These are phyloP conservation scores for Artemisia princeps DNA, from an alignment of 140 eudicot species.

Conservation along the genomic window DNA sequence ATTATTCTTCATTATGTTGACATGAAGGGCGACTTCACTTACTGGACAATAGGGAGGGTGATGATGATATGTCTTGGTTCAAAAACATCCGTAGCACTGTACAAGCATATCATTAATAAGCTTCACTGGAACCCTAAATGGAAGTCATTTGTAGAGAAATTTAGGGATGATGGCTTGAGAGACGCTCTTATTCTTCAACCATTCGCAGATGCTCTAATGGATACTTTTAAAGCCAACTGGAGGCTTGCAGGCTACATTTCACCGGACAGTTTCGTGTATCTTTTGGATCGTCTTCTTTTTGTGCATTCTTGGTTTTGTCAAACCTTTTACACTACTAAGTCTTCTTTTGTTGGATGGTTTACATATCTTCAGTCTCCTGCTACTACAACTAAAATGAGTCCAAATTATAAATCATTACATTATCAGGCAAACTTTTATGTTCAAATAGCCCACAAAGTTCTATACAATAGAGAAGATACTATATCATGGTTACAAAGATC, in stretches of 20 bases:
- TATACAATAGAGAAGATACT: slow-evolving; percentile 20
- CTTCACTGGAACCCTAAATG: slow-evolving; percentile 20
- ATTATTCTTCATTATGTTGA: slow-evolving; percentile 22
- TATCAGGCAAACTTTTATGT: slow-evolving; percentile 13
- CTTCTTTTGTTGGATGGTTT: slow-evolving; percentile 51
- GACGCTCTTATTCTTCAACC: slow-evolving; percentile 3
- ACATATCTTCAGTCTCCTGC: slow-evolving; percentile 10
- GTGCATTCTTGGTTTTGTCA: slow-evolving; percentile 22
- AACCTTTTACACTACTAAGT: slow-evolving; percentile 31
- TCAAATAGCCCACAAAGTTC: slow-evolving; percentile 6
- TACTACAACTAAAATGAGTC: neutral
- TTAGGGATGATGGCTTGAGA: neutral
- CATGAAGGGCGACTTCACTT: slow-evolving; percentile 21
- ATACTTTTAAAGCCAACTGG: slow-evolving; percentile 37
- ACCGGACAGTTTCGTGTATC: slow-evolving; percentile 46
- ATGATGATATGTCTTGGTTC: slow-evolving; percentile 45
- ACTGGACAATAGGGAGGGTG: slow-evolving; percentile 42
- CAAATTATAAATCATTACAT: neutral
- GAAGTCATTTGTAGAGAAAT: slow-evolving; percentile 24
- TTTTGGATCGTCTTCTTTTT: slow-evolving; percentile 38
- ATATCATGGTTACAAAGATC: slow-evolving; percentile 24
- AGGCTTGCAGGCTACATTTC: slow-evolving; percentile 33
- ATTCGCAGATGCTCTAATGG: slow-evolving; percentile 26
- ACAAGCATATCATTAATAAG: slow-evolving; percentile 12
- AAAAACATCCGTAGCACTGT: slow-evolving; percentile 20